phyloP scores from a whole-genome alignment of 2,329 filamentous ascomycete species.

The Zelopaecilomyces penicillatus region DNA sequence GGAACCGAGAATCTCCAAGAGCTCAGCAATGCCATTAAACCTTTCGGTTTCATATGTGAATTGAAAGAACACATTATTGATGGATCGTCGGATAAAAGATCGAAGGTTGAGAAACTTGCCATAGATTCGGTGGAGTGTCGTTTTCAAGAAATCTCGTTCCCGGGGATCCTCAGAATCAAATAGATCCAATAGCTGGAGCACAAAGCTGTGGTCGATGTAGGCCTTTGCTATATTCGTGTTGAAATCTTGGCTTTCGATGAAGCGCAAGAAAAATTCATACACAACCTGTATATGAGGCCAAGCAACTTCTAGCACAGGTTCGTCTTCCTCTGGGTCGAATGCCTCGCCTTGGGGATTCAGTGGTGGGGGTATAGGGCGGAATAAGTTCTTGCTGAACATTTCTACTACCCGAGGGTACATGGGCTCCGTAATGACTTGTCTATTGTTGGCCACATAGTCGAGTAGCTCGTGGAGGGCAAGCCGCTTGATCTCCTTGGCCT shows the following conservation, averaged over 20 bases:
- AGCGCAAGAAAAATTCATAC: constrained; percentile 97
- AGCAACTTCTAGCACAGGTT: constrained; percentile 93
- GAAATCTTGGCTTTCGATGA: constrained; percentile 99
- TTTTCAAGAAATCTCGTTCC: constrained; percentile 96
- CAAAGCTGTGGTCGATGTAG: constrained; percentile 97
- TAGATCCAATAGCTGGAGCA: constrained; percentile 89
- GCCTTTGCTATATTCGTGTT: constrained; percentile 99
- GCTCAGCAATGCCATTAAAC: constrained; percentile 95
- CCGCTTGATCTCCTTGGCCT: constrained; percentile 98
- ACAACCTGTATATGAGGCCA: constrained; percentile 99
- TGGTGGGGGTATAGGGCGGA: constrained; percentile 91
- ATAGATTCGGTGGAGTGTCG: constrained; percentile 94
- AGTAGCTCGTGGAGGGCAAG: constrained; percentile 90
- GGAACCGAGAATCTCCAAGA: constrained; percentile 92
- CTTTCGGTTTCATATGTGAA: constrained; percentile 98
- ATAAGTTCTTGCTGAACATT: constrained; percentile 98
- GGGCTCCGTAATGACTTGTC: constrained; percentile 94
- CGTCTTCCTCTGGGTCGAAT: constrained; percentile 97
- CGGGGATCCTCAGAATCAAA: constrained; percentile 97
- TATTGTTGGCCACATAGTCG: constrained; percentile 97
- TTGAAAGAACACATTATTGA: constrained; percentile 99
- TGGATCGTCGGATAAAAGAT: constrained; percentile 93
- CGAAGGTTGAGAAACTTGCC: constrained; percentile 97
- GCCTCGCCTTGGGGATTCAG: constrained; percentile 97
- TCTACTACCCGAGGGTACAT: constrained; percentile 99